Base-by-base conservation (phyloP, 768 basidiomycete species). In the Termitomyces sp. region DNA sequence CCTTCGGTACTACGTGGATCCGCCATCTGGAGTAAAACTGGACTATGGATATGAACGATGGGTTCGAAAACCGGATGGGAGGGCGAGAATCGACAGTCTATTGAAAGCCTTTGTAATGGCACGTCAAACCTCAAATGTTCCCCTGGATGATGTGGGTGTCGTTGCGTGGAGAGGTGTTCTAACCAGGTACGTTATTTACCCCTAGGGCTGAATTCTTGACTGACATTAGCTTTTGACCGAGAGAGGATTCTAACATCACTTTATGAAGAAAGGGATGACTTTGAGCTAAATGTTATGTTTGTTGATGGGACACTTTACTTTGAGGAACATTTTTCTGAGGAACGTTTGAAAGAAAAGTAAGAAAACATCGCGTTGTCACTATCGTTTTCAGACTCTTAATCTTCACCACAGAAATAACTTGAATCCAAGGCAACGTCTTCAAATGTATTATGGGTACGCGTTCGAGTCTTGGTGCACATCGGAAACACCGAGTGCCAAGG, bases 381-480 rank as follows among this genome's bases (percentile, higher is more conserved):
- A 46, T 47, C 33, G 23, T 5, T 45, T n/a, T 11, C n/a, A 18
- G 20, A 22, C 2, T 35, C 42, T 54, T 29, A 38, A 53, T 45
- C n/a, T n/a, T 29, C 45, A 42, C 20, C 20, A 39, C 59, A 93
- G 92, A 64, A 81, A 88, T 50, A 73, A 86, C 54, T 77, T 87
- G 71, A 71, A 79, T n/a, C 79, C 82, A 11, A 79, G 79, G 12
- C 86, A 88, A 29, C 81, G 80, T 1, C 70, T 78, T 23, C 82
- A 85, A 64, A 78, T 79, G 9, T 95, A 95, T 68, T 91, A 86
- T 66, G 93, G 91, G 16, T 94, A 94, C 68, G 81, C 91, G 0
- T 95, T 95, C 60, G 93, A 95, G 66, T 89, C 91, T 15, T 95
- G 86, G 63, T 92, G 89, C 68, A 94, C 93, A 13, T 74, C 77